Evolutionary conservation across 768 basidiomycete species (phyloP).

Genomic region (Hebeloma cylindrosporum): DNA sequence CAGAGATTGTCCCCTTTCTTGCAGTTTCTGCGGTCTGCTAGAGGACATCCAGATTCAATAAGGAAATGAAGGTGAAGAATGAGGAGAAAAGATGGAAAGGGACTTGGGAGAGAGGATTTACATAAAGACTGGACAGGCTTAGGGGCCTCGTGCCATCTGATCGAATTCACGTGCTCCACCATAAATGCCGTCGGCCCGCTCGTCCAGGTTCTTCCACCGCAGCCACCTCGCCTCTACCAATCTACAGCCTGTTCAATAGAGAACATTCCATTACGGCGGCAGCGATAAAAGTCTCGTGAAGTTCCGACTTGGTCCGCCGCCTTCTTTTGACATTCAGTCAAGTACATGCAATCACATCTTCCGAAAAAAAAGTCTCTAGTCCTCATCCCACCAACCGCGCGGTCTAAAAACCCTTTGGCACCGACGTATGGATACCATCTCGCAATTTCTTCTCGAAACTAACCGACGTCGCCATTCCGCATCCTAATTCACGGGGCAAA

Average conservation of each 20-base stretch:
- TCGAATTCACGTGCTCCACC: conserved; percentile 33
- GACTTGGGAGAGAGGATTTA: conserved; percentile 18
- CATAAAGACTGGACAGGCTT: conserved; percentile 22
- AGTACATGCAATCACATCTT: no score
- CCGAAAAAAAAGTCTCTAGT: no score
- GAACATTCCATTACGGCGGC: neutral
- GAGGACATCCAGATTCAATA: conserved; percentile 22
- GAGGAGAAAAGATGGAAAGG: conserved; percentile 13
- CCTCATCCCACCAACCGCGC: no score
- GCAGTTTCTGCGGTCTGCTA: conserved; percentile 14
- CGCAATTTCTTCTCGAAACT: no score
- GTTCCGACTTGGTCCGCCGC: no score
- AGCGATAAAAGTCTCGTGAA: neutral
- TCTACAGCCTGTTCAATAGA: neutral
- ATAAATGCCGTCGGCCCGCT: conserved; percentile 18
- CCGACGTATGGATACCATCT: no score
- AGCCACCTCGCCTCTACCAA: neutral
- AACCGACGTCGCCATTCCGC: no score
- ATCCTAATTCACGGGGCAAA: no score
- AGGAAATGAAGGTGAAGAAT: conserved; percentile 15
- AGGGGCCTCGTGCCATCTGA: conserved; percentile 31
- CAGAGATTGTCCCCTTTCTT: conserved; percentile 18
- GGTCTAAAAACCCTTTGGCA: no score
- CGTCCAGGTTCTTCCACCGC: neutral
- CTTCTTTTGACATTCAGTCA: no score